Evolutionary conservation across 768 basidiomycete species (phyloP).

Genomic region (Saitozyma podzolica): DNA sequence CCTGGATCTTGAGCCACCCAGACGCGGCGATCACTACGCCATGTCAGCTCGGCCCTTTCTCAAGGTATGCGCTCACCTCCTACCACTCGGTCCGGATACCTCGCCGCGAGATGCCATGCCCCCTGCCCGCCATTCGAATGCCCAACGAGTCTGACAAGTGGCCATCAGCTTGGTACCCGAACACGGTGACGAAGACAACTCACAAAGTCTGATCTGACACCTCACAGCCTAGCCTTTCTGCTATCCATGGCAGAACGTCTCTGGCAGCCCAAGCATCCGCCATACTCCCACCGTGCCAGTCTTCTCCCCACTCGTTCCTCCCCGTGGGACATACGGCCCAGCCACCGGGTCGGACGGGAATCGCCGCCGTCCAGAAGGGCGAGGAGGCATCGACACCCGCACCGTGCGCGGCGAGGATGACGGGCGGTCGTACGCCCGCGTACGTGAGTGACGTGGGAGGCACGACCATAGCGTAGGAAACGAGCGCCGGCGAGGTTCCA

Average conservation of each 20-base stretch:
- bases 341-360: slow-evolving; percentile 62
- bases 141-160: slow-evolving; percentile 65
- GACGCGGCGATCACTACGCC: slow-evolving; percentile 70
- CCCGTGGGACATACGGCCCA: slow-evolving; percentile 86
- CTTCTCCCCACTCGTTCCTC: slow-evolving; percentile 82
- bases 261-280: slow-evolving; percentile 68
- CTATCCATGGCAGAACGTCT: slow-evolving; percentile 60
- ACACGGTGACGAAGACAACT: slow-evolving; percentile 53
- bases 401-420: slow-evolving; percentile 60
- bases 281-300: slow-evolving; percentile 87
- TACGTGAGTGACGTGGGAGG: slow-evolving; percentile 21
- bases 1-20: slow-evolving; percentile 81
- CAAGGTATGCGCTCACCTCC: slow-evolving; percentile 13
- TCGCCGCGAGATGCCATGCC: slow-evolving; percentile 72
- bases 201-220: slow-evolving; percentile 53
- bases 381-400: slow-evolving; percentile 73
- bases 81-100: slow-evolving; percentile 68
- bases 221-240: slow-evolving; percentile 46
- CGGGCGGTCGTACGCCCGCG: slow-evolving; percentile 41
- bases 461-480: slow-evolving; percentile 44
- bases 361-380: slow-evolving; percentile 65
- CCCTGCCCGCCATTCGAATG: slow-evolving; percentile 96
- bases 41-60: slow-evolving; percentile 1
- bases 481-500: slow-evolving; percentile 14
- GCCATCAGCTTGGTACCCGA: slow-evolving; percentile 47